Conservation (phyloP, 140 eudicot genomes). For the Senecio squalidus region DNA sequence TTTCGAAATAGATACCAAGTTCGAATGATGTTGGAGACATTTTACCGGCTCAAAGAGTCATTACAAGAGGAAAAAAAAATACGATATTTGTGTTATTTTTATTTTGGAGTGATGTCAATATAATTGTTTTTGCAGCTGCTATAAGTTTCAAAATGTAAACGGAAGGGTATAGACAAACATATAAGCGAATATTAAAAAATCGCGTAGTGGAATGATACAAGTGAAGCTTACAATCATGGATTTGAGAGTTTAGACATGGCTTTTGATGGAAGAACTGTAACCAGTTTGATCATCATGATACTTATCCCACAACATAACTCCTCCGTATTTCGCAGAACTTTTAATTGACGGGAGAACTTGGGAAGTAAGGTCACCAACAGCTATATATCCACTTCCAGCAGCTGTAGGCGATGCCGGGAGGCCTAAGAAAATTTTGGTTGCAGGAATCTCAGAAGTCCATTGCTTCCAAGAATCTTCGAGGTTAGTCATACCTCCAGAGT, state of each 20-base stretch:
- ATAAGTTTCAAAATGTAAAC: no score
- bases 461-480: conserved; percentile 44
- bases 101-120: no score
- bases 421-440: conserved; percentile 40
- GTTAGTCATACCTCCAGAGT: conserved; percentile 20
- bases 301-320: conserved; percentile 53
- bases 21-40: no score
- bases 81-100: no score
- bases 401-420: conserved; percentile 46
- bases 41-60: no score
- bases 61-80: no score
- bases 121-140: no score
- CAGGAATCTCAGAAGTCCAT: conserved; percentile 34
- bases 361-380: conserved; percentile 44
- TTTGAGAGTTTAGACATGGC: conserved; percentile 21
- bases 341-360: conserved; percentile 42
- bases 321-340: conserved; percentile 44
- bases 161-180: no score
- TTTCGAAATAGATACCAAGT: no score
- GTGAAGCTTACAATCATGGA: not conserved
- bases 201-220: not conserved
- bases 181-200: not conserved
- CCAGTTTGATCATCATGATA: conserved; percentile 38
- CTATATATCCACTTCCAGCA: conserved; percentile 41
- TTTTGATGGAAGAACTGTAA: conserved; percentile 36